These are phyloP conservation scores for Colletotrichum orchidophilum DNA, from an alignment of 2,329 filamentous ascomycete genomes.

Conservation along the genomic window DNA sequence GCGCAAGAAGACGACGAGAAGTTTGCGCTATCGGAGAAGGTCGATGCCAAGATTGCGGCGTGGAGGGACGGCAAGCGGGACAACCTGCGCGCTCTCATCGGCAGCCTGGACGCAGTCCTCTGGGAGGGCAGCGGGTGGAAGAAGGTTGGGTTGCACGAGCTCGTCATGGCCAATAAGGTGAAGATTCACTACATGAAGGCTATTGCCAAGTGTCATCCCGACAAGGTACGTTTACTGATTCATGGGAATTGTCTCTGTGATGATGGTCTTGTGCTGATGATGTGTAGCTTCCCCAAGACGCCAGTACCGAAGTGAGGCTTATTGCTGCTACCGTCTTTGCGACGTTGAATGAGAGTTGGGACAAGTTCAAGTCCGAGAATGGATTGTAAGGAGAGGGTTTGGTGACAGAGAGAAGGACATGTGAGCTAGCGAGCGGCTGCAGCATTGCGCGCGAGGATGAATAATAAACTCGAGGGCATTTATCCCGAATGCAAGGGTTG, in stretches of 20 bases:
- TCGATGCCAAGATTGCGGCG: constrained; percentile 79
- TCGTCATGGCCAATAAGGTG: constrained; percentile 93
- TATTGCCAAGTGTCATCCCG: constrained; percentile 97
- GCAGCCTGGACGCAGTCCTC: constrained; percentile 86
- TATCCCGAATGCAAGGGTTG: background rate
- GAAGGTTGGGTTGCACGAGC: constrained; percentile 92
- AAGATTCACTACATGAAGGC: constrained; percentile 99
- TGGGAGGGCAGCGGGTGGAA: constrained; percentile 97
- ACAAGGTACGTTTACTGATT: constrained; percentile 87
- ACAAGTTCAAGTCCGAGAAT: constrained; percentile 77
- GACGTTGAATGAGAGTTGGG: constrained; percentile 77
- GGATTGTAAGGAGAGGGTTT: constrained; percentile 58
- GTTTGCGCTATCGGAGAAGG: constrained; percentile 85
- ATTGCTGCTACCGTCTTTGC: constrained; percentile 74
- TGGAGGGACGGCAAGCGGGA: constrained; percentile 95
- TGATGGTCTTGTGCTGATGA: background rate
- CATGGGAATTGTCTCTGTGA: background rate
- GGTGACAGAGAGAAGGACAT: too few relatives aligned
- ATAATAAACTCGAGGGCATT: background rate
- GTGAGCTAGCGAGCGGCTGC: background rate
- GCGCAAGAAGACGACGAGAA: constrained; percentile 92
- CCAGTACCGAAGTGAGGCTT: constrained; percentile 71
- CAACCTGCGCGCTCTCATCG: constrained; percentile 87
- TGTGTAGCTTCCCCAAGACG: constrained; percentile 68
- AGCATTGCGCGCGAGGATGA: background rate